phyloP scores from a whole-genome alignment of 768 basidiomycete species.

The Brasilioporus rufonigricans region DNA sequence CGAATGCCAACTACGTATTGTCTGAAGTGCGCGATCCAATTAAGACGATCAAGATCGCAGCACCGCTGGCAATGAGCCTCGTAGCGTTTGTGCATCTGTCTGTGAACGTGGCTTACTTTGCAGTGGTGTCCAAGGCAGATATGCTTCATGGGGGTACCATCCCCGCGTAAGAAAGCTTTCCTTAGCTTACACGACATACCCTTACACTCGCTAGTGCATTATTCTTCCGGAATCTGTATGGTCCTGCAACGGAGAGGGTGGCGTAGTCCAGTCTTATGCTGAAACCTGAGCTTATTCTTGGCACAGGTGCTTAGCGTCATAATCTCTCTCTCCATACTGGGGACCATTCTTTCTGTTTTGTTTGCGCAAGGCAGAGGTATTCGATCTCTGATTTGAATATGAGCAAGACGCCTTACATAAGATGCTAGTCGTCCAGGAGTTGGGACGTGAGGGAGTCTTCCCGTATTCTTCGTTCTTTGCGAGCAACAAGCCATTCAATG shows the following conservation, averaged over 20 bases:
- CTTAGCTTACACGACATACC: neutral
- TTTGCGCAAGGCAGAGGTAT: slow-evolving; percentile 67
- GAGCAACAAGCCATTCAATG: slow-evolving; percentile 66
- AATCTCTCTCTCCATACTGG: slow-evolving; percentile 63
- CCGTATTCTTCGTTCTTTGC: slow-evolving; percentile 67
- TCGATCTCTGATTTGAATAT: slow-evolving; percentile 7
- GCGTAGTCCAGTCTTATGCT: neutral
- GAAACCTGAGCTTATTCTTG: slow-evolving; percentile 1
- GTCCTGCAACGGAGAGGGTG: slow-evolving; percentile 57
- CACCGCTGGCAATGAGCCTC: slow-evolving; percentile 59
- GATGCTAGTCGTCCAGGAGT: slow-evolving; percentile 61
- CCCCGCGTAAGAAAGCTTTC: slow-evolving; percentile 52
- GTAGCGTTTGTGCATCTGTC: slow-evolving; percentile 62
- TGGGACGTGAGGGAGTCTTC: slow-evolving; percentile 68
- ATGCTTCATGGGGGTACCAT: slow-evolving; percentile 63
- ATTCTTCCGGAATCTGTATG: slow-evolving; percentile 75
- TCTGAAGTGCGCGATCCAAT: slow-evolving; percentile 71
- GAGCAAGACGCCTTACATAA: slow-evolving; percentile 6
- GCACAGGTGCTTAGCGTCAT: slow-evolving; percentile 56
- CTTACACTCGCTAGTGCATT: slow-evolving; percentile 44
- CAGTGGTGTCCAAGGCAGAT: slow-evolving; percentile 67
- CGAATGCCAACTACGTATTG: slow-evolving; percentile 71
- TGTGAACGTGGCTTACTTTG: slow-evolving; percentile 72
- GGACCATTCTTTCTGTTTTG: slow-evolving; percentile 60
- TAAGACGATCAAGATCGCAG: slow-evolving; percentile 66